Percentiles rank a stretch among this genome's conserved stretches.
Evolutionary conservation across 2,329 filamentous ascomycete genomes (phyloP).

Genomic region (Sporothrix schenckii): DNA sequence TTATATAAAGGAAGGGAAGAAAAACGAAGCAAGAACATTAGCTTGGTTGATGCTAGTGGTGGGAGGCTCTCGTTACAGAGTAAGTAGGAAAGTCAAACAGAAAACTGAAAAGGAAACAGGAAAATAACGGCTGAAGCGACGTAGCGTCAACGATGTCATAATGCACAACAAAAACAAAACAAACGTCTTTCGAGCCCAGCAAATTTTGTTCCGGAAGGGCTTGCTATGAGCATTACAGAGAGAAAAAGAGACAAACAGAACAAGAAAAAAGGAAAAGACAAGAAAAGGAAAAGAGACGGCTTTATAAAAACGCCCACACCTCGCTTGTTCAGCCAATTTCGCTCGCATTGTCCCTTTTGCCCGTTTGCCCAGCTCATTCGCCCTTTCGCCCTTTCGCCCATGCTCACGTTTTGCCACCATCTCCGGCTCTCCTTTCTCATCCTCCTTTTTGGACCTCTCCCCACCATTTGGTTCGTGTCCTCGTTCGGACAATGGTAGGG

Average conservation of each 20-base stretch:
- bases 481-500: not conserved
- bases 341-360: not conserved
- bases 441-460: not conserved
- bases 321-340: not conserved
- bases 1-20: not conserved
- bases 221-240: not conserved
- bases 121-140: too few species aligned
- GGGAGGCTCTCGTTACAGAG: constrained; percentile 5
- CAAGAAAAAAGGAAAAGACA: not conserved
- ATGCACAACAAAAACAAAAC: not conserved
- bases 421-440: not conserved
- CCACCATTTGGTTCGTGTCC: not conserved
- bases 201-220: not conserved
- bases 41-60: constrained; percentile 5
- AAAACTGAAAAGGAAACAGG: not conserved
- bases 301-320: constrained; percentile 6
- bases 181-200: constrained; percentile 18
- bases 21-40: not conserved
- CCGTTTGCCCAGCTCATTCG: not conserved
- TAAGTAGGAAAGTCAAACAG: not conserved
- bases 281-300: not conserved
- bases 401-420: not conserved
- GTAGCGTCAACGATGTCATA: not conserved
- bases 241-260: not conserved
- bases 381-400: too few species aligned